Conservation (phyloP, 345 rosid genomes). For the Limnanthes douglasii region DNA sequence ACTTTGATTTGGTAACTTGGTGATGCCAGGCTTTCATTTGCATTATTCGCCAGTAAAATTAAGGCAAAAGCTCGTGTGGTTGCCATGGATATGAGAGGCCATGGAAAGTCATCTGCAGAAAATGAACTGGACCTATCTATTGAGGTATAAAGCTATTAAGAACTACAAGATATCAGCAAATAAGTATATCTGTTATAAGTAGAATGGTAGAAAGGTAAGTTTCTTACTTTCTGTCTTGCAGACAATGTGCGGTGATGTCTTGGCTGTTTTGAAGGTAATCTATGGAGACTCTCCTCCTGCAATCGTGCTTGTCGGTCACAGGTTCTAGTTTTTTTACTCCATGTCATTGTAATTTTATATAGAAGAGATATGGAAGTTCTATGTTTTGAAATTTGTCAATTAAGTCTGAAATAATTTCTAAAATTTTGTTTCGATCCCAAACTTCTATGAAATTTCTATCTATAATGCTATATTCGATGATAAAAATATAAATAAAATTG, state of each 20-base stretch:
- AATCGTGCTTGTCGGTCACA: slow-evolving; percentile 89
- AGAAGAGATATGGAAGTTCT: too few species aligned
- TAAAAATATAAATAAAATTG: too few species aligned
- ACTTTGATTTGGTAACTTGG: not conserved
- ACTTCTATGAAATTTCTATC: too few species aligned
- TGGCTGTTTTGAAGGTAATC: slow-evolving; percentile 62
- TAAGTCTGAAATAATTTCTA: too few species aligned
- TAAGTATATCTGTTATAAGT: not conserved
- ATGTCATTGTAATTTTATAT: not conserved
- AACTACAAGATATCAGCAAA: not conserved
- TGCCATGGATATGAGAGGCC: slow-evolving; percentile 94
- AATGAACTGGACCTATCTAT: slow-evolving; percentile 76
- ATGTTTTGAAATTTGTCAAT: too few species aligned
- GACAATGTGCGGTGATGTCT: slow-evolving; percentile 88
- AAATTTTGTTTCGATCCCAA: too few species aligned
- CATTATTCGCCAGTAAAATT: slow-evolving; percentile 53
- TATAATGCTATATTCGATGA: too few species aligned
- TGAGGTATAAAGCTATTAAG: slow-evolving; percentile 27
- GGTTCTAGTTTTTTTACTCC: slow-evolving; percentile 25
- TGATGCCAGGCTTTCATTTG: slow-evolving; percentile 66
- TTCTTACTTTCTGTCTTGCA: too few species aligned
- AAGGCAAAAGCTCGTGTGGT: slow-evolving; percentile 85
- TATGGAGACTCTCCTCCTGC: slow-evolving; percentile 90
- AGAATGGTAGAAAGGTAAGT: too few species aligned
- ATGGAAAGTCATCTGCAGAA: slow-evolving; percentile 69